Percentiles rank a stretch among this genome's conserved stretches.
Evolutionary conservation across 805 yeast genomes (phyloP).

Genomic region (Pichia eremophila): DNA sequence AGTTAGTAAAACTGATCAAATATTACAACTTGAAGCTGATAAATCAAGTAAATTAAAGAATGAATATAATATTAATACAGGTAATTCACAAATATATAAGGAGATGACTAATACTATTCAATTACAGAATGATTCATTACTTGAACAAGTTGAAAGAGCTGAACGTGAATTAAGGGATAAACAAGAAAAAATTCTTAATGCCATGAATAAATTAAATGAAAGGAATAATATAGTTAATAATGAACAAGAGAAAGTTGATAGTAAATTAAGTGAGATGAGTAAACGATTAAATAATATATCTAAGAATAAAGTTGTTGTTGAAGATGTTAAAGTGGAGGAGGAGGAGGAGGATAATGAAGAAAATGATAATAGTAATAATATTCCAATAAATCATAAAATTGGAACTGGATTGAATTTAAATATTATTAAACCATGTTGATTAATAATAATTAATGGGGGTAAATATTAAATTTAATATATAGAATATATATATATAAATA

Average conservation of each 20-base stretch:
- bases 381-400: not conserved
- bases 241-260: constrained; percentile 5
- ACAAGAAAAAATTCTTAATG: not conserved
- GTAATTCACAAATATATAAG: not conserved
- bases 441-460: not conserved
- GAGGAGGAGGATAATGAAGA: not conserved
- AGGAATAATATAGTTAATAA: not conserved
- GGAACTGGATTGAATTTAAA: constrained; percentile 41
- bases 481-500: not conserved
- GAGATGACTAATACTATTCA: constrained; percentile 4
- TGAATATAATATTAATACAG: not conserved
- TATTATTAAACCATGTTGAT: constrained; percentile 40
- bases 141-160: constrained; percentile 3
- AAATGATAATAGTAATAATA: not conserved
- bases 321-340: not conserved
- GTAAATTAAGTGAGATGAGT: constrained; percentile 3
- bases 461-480: not conserved
- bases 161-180: not conserved
- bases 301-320: not conserved
- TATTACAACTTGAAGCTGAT: constrained; percentile 3
- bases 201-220: not conserved
- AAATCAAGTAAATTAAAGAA: not conserved
- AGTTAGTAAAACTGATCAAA: constrained; percentile 5
- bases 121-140: not conserved
- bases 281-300: constrained; percentile 1